Base-by-base conservation (phyloP, 805 yeast genomes). In the Ogataea thermomethanolica region DNA sequence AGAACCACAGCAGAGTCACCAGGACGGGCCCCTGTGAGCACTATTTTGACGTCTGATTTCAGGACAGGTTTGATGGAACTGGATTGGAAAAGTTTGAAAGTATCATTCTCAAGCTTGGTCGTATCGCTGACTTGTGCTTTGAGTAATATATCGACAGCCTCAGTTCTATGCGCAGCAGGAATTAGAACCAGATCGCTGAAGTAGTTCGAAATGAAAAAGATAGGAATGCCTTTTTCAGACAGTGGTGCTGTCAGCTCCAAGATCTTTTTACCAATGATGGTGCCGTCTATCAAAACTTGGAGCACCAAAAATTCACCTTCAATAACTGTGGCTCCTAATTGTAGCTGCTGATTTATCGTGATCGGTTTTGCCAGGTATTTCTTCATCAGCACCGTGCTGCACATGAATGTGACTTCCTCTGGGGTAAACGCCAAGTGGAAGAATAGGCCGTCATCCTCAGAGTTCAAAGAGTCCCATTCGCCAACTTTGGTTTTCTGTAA, bases 371-470 rank as follows among this genome's bases (percentile, higher is more conserved):
- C 50, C 45, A 81, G 71, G 10, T 67, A 58, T 15, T 48, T 45
- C 1, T 59, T 49, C 40, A 75, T 66, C n/a, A 68, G 44, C 6
- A 49, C 48, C 2, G 64, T 55, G 1, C 78, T 64, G 44, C 79
- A 74, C 47, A 81, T 79, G 6, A 81, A 61, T 0, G 85, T 78
- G 45, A 81, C 73, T 51, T 80, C 86, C n/a, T 64, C 56, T 0
- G 82, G 81, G 1, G 84, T 76, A 50, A 76, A 73, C 2, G 84
- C 81, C 25, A 81, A 65, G 53, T 78, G 84, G 51, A 78, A 73
- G 54, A 81, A 79, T 36, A 56, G 53, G 24, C 70, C 68, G 37
- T 67, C 74, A 22, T 65, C 71, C 2, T 59, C 59, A 12, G 51
- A 50, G 15, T 51, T 55, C 5, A 34, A 27, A 4, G 43, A 41